phyloP scores from a whole-genome alignment of 768 basidiomycete species.

The Agrocybe pediades region DNA sequence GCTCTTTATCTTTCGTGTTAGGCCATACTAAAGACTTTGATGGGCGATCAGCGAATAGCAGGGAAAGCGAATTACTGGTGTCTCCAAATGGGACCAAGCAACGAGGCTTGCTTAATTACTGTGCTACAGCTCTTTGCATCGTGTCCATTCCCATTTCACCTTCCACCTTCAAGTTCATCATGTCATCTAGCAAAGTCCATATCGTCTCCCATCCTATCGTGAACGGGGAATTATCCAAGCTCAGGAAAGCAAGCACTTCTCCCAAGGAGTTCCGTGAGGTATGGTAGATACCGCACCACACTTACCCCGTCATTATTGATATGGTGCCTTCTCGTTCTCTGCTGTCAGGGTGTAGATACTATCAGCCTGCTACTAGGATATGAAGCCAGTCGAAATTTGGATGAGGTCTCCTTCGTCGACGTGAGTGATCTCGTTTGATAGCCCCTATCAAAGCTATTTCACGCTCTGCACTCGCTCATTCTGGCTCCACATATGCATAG shows the following conservation, averaged over 20 bases:
- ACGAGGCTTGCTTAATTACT: too few relatives aligned
- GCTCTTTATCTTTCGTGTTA: not conserved
- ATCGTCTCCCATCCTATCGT: slow-evolving; percentile 71
- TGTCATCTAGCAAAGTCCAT: slow-evolving; percentile 41
- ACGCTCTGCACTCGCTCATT: not conserved
- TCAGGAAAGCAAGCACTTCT: slow-evolving; percentile 60
- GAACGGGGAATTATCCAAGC: slow-evolving; percentile 70
- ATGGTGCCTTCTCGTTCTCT: not conserved
- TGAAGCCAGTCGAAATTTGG: slow-evolving; percentile 74
- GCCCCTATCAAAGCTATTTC: not conserved
- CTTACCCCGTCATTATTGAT: not conserved
- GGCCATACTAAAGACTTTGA: not conserved
- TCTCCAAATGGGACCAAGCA: not conserved
- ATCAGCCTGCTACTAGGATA: slow-evolving; percentile 81
- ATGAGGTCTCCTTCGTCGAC: slow-evolving; percentile 61
- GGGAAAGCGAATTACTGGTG: not conserved
- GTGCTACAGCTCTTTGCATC: too few relatives aligned
- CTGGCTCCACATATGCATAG: slow-evolving; percentile 40
- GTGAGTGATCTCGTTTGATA: slow-evolving; percentile 40
- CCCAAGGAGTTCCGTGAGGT: slow-evolving; percentile 84
- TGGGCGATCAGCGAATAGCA: not conserved
- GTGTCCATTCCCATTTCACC: not conserved
- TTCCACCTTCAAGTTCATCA: not conserved
- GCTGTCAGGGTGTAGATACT: slow-evolving; percentile 65
- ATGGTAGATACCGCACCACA: slow-evolving; percentile 5